phyloP scores from a whole-genome alignment of 2,329 filamentous ascomycete genomes.

The Lasiodiplodia gonubiensis region DNA sequence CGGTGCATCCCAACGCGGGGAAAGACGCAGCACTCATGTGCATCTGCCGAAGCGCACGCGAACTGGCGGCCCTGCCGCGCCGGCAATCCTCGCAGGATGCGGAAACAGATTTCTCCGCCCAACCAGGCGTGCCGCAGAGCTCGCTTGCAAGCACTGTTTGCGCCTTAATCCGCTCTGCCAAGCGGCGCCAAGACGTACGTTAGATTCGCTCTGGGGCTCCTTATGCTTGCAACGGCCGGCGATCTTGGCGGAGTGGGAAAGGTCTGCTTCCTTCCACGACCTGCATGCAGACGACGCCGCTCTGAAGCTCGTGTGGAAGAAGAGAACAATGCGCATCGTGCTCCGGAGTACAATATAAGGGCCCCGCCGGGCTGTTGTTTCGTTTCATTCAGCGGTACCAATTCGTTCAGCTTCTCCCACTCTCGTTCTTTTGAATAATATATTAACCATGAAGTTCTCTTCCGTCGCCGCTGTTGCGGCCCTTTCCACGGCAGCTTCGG shows the following conservation, averaged over 20 bases:
- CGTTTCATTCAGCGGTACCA: not conserved
- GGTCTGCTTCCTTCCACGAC: constrained; percentile 1
- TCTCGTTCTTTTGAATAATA: not conserved
- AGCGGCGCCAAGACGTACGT: not conserved
- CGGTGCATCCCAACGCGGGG: not conserved
- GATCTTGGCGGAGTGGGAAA: constrained; percentile 8
- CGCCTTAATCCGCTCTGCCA: not conserved
- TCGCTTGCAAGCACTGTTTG: constrained; percentile 6
- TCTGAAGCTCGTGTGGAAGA: not conserved
- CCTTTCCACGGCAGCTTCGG: constrained; percentile 2
- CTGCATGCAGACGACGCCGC: constrained; percentile 12
- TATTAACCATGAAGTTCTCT: constrained; percentile 4
- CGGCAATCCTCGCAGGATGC: not conserved
- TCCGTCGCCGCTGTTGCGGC: constrained; percentile 9
- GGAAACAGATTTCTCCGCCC: constrained; percentile 21
- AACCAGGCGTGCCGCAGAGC: constrained; percentile 1
- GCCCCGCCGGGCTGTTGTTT: not conserved
- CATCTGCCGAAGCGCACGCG: not conserved
- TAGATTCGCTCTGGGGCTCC: constrained; percentile 5
- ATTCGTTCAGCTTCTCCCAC: not conserved
- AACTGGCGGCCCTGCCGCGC: not conserved
- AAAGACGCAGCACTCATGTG: not conserved
- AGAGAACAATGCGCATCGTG: not conserved
- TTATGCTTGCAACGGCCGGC: not conserved
- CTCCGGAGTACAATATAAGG: not conserved